Conservation (phyloP, 352 stramenopile genomes). For the Phytophthora fragariae region DNA sequence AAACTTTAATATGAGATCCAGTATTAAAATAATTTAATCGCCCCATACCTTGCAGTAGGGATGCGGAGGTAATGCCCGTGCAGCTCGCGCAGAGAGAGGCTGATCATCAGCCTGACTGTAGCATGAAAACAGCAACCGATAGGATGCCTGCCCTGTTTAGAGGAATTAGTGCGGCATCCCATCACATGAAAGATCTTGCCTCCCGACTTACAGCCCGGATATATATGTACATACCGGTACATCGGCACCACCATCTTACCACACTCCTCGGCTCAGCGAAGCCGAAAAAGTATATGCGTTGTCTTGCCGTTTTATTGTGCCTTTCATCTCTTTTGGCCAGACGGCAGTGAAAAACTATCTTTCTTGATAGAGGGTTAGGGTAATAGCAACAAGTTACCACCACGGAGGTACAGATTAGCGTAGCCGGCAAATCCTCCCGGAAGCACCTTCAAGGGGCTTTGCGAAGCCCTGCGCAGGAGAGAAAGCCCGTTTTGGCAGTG, state of each 20-base stretch:
- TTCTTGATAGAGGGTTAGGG: too few relatives aligned
- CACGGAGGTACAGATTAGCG: too few relatives aligned
- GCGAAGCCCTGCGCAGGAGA: too few relatives aligned
- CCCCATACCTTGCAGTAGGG: conserved; percentile 4
- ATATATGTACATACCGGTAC: background rate
- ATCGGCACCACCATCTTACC: background rate
- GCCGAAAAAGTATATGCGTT: background rate
- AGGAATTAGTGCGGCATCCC: background rate
- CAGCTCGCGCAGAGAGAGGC: background rate
- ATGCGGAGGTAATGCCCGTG: conserved; percentile 3
- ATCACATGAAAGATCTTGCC: background rate
- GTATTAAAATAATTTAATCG: conserved; percentile 8
- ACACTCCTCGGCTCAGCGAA: conserved; percentile 1
- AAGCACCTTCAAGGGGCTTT: too few relatives aligned
- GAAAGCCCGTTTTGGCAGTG: too few relatives aligned
- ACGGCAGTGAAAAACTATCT: too few relatives aligned
- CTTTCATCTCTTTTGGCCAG: too few relatives aligned
- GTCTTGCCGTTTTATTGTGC: background rate
- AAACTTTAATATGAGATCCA: conserved; percentile 10
- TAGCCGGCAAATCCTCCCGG: too few relatives aligned
- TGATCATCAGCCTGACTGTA: too few relatives aligned
- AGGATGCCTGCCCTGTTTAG: background rate
- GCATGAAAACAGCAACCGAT: background rate
- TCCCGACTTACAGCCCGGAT: conserved; percentile 4
- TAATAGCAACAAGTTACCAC: too few relatives aligned